Evolutionary conservation across 2,329 filamentous ascomycete genomes (phyloP), one percentile per base, ranked within the genome.

Genomic region (Aureobasidium sp.): DNA sequence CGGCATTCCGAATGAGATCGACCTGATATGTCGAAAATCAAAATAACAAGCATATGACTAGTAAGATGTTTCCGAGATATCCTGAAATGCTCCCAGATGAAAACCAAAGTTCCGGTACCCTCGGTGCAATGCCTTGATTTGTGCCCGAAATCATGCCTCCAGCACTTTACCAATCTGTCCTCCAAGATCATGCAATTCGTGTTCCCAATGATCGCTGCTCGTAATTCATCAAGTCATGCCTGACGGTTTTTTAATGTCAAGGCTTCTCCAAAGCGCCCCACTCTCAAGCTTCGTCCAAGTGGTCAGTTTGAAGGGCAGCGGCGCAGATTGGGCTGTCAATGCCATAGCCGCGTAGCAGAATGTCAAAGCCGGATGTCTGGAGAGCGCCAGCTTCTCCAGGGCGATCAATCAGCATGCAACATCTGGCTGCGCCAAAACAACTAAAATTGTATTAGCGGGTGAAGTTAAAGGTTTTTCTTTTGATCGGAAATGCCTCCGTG

Each of bases 341-440:
- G 25, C 61, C 61, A 36, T 62, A 58, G 34, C 59, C 27, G 42
- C 49, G 42, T 30, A 55, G 42, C 39, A 55, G 32, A 7, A 57
- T 25, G 4, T 10, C 32, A 11, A 55, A 30, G 13, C 34, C 49
- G 8, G 39, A 30, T 16, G 39, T n/a, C 32, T 48, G 37, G 9
- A 47, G 42, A 5, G 5, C 27, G 39, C 39, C 30, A 30, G 59
- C 50, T 57, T 55, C 42, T 48, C 25, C 59, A 7, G 7, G 34
- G 3, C n/a, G 49, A 41, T n/a, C 32, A 13, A 49, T 37, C 5
- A 47, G 8, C n/a, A 29, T n/a, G 32, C 41, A 44, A 15, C 50
- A 62, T 37, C 45, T 37, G 13, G 59, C 59, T 39, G 59, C 59
- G 5, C 59, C 59, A 34, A 47, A 55, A 32, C 37, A 53, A 30